These are phyloP conservation scores for Hypoxylon cercidicola DNA, from an alignment of 495 filamentous ascomycete genomes.

Conservation along the genomic window DNA sequence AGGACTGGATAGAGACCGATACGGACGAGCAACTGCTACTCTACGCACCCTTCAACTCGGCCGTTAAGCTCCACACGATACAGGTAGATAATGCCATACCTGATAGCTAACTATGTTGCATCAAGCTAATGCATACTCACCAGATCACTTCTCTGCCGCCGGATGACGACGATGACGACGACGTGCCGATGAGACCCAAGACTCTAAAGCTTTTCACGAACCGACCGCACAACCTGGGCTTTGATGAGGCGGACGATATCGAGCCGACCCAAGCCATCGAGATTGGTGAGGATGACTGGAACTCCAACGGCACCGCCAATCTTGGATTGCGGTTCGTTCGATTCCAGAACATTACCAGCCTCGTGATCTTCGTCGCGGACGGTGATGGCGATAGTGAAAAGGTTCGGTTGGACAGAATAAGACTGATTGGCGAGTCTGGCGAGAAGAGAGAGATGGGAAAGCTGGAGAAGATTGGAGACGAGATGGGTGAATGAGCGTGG, in stretches of 20 bases:
- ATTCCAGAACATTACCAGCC: constrained; percentile 88
- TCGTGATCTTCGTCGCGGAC: constrained; percentile 90
- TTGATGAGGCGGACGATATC: constrained; percentile 93
- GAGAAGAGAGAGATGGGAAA: constrained; percentile 94
- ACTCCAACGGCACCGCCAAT: constrained; percentile 86
- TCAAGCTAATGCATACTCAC: constrained; percentile 21
- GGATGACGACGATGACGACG: constrained; percentile 70
- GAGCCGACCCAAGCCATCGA: constrained; percentile 78
- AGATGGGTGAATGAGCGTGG: constrained; percentile 66
- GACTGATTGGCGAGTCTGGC: constrained; percentile 90
- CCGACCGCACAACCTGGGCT: constrained; percentile 85
- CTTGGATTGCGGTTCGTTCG: constrained; percentile 91
- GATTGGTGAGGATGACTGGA: constrained; percentile 83
- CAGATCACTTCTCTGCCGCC: constrained; percentile 87
- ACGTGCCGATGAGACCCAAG: constrained; percentile 84
- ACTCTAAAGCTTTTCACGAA: constrained; percentile 88
- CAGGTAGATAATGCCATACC: constrained; percentile 53
- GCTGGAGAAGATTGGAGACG: constrained; percentile 92
- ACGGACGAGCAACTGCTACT: constrained; percentile 99
- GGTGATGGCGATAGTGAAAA: constrained; percentile 88
- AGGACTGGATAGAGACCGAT: constrained; percentile 98
- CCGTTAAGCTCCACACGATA: constrained; percentile 89
- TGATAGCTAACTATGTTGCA: constrained; percentile 15
- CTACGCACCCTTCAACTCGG: constrained; percentile 88
- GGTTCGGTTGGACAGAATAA: constrained; percentile 83